Evolutionary conservation across 768 basidiomycete genomes (phyloP).

Genomic region (Ramaria sp.): DNA sequence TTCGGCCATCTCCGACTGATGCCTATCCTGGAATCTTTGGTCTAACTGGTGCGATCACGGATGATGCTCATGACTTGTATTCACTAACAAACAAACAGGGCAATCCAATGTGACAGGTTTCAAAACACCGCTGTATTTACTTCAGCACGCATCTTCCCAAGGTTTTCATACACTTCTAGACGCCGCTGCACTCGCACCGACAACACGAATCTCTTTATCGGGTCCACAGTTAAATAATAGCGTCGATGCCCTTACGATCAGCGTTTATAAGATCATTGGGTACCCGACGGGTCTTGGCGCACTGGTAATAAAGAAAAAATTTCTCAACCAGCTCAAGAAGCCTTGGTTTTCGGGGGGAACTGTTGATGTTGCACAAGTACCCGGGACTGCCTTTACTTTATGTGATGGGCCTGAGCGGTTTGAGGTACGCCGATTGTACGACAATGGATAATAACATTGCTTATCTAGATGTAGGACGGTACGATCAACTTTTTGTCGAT

Average conservation of each 20-base stretch:
- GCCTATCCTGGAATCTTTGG: slow-evolving; percentile 8
- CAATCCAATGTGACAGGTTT: slow-evolving; percentile 77
- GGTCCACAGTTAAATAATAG: slow-evolving; percentile 30
- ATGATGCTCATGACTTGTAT: background rate
- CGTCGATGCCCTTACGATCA: slow-evolving; percentile 74
- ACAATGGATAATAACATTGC: background rate
- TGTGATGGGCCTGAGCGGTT: slow-evolving; percentile 55
- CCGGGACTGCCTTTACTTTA: slow-evolving; percentile 56
- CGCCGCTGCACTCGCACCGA: slow-evolving; percentile 71
- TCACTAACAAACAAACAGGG: slow-evolving; percentile 36
- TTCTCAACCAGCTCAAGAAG: slow-evolving; percentile 46
- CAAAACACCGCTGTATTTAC: slow-evolving; percentile 56
- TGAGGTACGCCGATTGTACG: slow-evolving; percentile 39
- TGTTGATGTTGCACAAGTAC: slow-evolving; percentile 75
- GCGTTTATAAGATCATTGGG: slow-evolving; percentile 88
- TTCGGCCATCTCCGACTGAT: background rate
- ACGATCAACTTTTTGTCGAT: slow-evolving; percentile 75
- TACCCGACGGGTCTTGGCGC: slow-evolving; percentile 81
- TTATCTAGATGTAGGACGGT: slow-evolving; percentile 48
- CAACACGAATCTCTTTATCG: slow-evolving; percentile 53
- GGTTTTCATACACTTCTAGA: slow-evolving; percentile 74
- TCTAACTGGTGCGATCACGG: background rate
- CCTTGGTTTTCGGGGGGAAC: slow-evolving; percentile 85
- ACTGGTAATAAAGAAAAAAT: slow-evolving; percentile 60
- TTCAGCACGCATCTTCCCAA: slow-evolving; percentile 50